Percentiles rank a stretch among this genome's conserved stretches.
These are phyloP conservation scores for Ophiostoma fasciatum DNA, from an alignment of 2,329 filamentous ascomycete genomes.

Conservation along the genomic window DNA sequence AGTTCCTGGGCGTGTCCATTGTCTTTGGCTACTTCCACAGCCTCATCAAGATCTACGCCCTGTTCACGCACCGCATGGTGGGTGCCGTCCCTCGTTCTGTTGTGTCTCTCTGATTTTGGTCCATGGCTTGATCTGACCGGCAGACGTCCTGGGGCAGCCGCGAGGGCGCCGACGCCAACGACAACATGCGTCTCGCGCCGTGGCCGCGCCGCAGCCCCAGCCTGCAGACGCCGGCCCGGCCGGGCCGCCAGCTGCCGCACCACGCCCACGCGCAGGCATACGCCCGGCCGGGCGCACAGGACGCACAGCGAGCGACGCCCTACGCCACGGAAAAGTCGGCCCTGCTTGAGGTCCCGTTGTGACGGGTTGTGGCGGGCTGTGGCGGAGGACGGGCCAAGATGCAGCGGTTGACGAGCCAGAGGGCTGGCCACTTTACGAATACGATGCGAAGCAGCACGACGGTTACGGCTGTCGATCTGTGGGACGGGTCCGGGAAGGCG, in stretches of 20 bases:
- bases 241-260: constrained; percentile 4
- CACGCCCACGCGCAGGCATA: not conserved
- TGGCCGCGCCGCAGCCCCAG: constrained; percentile 9
- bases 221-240: constrained; percentile 26
- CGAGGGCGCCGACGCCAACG: constrained; percentile 77
- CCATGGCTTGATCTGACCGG: too few relatives aligned
- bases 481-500: too few relatives aligned
- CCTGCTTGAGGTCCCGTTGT: constrained; percentile 1
- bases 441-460: too few relatives aligned
- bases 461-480: too few relatives aligned
- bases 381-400: too few relatives aligned
- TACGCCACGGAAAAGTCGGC: constrained; percentile 7
- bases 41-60: constrained; percentile 78
- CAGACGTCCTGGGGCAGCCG: constrained; percentile 94
- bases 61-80: constrained; percentile 70
- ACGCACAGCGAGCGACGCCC: not conserved
- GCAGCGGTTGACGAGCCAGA: constrained; percentile 2
- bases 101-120: not conserved
- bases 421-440: too few relatives aligned
- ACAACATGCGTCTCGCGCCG: constrained; percentile 22
- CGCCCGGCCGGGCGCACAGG: not conserved
- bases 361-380: too few relatives aligned
- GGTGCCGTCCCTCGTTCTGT: not conserved
- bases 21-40: constrained; percentile 89
- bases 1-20: constrained; percentile 72